Conservation (phyloP, 306 rosid genomes). For the Coriaria nepalensis region DNA sequence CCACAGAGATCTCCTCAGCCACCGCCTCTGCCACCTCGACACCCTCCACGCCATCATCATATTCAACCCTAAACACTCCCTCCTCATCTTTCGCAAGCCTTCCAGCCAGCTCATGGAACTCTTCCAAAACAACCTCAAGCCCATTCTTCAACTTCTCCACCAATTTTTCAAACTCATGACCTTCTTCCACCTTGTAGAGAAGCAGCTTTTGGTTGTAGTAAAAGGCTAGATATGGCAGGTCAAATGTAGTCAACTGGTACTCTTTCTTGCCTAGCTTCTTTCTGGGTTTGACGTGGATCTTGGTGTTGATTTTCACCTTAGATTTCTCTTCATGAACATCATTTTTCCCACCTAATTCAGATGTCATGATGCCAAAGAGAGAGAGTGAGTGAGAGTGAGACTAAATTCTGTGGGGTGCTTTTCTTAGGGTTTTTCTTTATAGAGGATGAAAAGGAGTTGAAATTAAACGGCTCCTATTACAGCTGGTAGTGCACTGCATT, state of each 20-base stretch:
- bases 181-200: slow-evolving; percentile 50
- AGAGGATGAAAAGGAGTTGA: no score
- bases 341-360: slow-evolving; percentile 24
- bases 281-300: slow-evolving; percentile 45
- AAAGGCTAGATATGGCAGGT: slow-evolving; percentile 81
- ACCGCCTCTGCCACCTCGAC: slow-evolving; percentile 58
- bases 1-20: slow-evolving; percentile 41
- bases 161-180: slow-evolving; percentile 31
- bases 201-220: slow-evolving; percentile 89
- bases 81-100: slow-evolving; percentile 76
- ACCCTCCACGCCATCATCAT: slow-evolving; percentile 48
- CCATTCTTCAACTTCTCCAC: slow-evolving; percentile 68
- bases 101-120: slow-evolving; percentile 75
- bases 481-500: no score
- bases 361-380: slow-evolving; percentile 22
- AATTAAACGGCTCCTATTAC: no score
- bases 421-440: no score
- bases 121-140: slow-evolving; percentile 40
- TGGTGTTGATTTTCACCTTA: slow-evolving; percentile 40
- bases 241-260: slow-evolving; percentile 73
- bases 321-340: slow-evolving; percentile 7
- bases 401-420: no score
- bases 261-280: slow-evolving; percentile 52
- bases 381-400: no score
- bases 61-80: slow-evolving; percentile 74